phyloP scores from a whole-genome alignment of 176 grass and related monocot genomes.

The Stipa capillata region DNA sequence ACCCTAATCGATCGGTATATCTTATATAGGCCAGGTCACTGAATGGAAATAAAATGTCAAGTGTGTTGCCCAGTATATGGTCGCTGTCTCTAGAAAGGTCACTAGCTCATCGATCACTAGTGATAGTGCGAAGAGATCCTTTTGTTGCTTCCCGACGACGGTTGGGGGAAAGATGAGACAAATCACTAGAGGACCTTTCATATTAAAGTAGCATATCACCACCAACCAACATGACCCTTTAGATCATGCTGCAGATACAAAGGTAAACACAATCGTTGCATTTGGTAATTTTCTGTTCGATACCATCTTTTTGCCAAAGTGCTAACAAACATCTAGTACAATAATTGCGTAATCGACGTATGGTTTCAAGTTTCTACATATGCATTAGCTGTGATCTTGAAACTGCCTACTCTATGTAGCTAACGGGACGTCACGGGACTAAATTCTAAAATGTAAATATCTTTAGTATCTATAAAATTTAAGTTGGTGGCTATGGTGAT shows the following conservation, averaged over 20 bases:
- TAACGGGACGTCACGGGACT: too few species aligned
- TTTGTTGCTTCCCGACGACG: not conserved
- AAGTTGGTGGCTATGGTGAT: too few species aligned
- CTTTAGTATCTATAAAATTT: too few species aligned
- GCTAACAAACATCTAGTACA: not conserved
- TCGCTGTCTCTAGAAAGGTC: slow-evolving; percentile 15
- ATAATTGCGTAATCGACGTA: too few species aligned
- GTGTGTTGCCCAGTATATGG: not conserved
- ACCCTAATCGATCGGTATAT: not conserved
- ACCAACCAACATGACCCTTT: not conserved
- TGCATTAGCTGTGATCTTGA: not conserved
- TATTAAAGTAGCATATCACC: slow-evolving; percentile 13
- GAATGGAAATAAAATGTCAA: not conserved
- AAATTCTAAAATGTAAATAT: too few species aligned
- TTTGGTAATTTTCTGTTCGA: not conserved
- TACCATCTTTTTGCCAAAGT: not conserved
- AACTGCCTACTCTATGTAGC: too few species aligned
- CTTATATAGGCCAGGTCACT: not conserved
- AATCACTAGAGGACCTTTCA: not conserved
- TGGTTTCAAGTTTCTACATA: not conserved
- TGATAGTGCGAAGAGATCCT: not conserved
- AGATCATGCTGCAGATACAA: not conserved
- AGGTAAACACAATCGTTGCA: not conserved
- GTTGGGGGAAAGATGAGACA: not conserved
- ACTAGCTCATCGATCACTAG: not conserved